Conservation (phyloP, 257 asterid genomes). For the Ocimum tenuiflorum region DNA sequence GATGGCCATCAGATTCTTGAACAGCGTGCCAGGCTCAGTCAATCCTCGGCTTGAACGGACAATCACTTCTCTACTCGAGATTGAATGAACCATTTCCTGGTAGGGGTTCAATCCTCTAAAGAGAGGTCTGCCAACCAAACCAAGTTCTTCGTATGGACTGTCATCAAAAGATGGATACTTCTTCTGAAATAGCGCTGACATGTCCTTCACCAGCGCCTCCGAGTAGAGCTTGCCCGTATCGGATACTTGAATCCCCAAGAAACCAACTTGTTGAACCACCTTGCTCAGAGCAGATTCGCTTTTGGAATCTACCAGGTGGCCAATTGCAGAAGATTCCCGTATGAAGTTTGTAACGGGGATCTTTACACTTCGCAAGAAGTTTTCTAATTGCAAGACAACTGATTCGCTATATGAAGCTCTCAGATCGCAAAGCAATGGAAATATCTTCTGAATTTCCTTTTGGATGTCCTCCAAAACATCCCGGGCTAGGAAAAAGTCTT, state of each 20-base stretch:
- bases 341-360: slow-evolving; percentile 52
- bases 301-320: slow-evolving; percentile 64
- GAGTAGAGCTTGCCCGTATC: slow-evolving; percentile 71
- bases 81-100: slow-evolving; percentile 90
- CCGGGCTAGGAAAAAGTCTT: slow-evolving; percentile 57
- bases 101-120: slow-evolving; percentile 84
- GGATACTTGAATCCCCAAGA: slow-evolving; percentile 68
- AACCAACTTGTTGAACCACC: slow-evolving; percentile 93
- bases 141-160: slow-evolving; percentile 64
- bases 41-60: slow-evolving; percentile 91
- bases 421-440: slow-evolving; percentile 41
- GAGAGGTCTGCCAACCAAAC: slow-evolving; percentile 70
- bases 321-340: slow-evolving; percentile 57
- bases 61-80: slow-evolving; percentile 89
- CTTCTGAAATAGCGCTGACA: slow-evolving; percentile 50
- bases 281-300: slow-evolving; percentile 87
- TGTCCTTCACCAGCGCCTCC: slow-evolving; percentile 54
- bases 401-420: slow-evolving; percentile 51
- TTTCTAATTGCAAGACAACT: slow-evolving; percentile 54
- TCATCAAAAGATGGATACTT: slow-evolving; percentile 59
- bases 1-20: slow-evolving; percentile 92
- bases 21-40: slow-evolving; percentile 88
- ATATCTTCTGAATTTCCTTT: slow-evolving; percentile 41
- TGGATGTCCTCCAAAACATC: slow-evolving; percentile 43
- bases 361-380: slow-evolving; percentile 49